These are phyloP conservation scores for Trypanosoma rangeli DNA, from an alignment of 208 protist species.

Conservation along the genomic window DNA sequence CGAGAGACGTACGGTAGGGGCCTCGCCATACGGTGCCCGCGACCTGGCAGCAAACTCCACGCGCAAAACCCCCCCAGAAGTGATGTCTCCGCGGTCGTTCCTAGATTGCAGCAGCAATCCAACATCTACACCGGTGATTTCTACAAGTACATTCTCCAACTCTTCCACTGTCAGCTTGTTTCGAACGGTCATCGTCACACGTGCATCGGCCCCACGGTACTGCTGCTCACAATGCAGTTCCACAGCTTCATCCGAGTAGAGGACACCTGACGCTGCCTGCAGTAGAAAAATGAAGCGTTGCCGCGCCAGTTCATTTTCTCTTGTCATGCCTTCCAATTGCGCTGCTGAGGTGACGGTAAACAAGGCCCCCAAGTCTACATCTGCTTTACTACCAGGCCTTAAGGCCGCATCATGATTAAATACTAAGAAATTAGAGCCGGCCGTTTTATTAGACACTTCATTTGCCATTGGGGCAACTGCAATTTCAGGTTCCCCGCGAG, in stretches of 20 bases:
- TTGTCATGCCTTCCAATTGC: constrained; percentile 36
- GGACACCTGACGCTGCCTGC: constrained; percentile 21
- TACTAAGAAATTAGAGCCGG: not conserved
- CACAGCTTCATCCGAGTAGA: constrained; percentile 52
- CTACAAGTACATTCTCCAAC: constrained; percentile 40
- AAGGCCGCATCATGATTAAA: constrained; percentile 1
- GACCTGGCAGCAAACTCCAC: constrained; percentile 75
- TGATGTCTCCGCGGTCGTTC: constrained; percentile 28
- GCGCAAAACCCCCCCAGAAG: constrained; percentile 22
- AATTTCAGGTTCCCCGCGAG: not conserved
- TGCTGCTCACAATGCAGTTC: constrained; percentile 55
- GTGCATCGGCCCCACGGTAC: constrained; percentile 50
- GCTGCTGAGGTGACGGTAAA: constrained; percentile 29
- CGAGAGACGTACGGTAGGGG: constrained; percentile 62
- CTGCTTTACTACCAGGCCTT: constrained; percentile 8
- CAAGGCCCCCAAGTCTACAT: constrained; percentile 30
- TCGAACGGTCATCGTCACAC: constrained; percentile 37
- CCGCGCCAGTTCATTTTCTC: constrained; percentile 34
- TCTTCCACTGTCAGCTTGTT: constrained; percentile 26
- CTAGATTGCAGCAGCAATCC: constrained; percentile 67
- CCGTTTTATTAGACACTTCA: not conserved
- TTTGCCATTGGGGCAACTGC: not conserved
- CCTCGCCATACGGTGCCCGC: constrained; percentile 46
- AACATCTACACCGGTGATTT: constrained; percentile 44
- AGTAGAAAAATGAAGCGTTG: constrained; percentile 38